Base-by-base conservation (phyloP, 2,329 filamentous ascomycete species). In the Talaromyces sp. region DNA sequence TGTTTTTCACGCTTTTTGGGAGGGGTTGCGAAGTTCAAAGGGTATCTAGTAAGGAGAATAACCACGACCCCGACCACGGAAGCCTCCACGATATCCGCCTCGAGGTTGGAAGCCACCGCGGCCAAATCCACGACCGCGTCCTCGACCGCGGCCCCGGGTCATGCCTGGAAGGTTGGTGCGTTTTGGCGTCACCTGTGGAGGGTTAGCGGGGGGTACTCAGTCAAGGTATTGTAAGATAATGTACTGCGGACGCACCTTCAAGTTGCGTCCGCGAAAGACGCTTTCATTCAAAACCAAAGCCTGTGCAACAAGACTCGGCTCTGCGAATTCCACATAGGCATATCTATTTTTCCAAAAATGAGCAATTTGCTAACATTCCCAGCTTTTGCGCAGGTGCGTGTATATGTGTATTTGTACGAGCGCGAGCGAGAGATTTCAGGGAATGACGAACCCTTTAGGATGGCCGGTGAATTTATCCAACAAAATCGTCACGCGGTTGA, bases 391-490 rank as follows among this genome's bases (percentile, higher is more conserved):
- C 36, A n/a, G 32, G 11, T 13, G 13, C 11, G 32, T 39, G 15
- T n/a, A n/a, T n/a, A n/a, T n/a, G 13, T 36, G 17, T n/a, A 7
- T 39, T 3, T 39, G 17, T n/a, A 15, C 8, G 15, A 3, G 36
- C 6, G 36, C 17, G 36, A 15, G 36, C 4, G 36, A 39, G 17
- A 36, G 5, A 39, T 25, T 22, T 54, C 28, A 63, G 53, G 64
- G 60, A 68, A 67, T 62, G 60, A 11, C 88, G 77, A 82, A 96
- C 93, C 95, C 95, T 83, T 99, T 99, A n/a, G 95, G 95, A 82
- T 98, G 93, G 66, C 95, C 95, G 11, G 93, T 96, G 73, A 97
- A 98, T 81, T 99, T 99, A 81, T 99, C 95, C 69, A 99, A 81
- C 68, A 99, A 81, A 68, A 99, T 99, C 1, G 95, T 99, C 63